Base-by-base conservation (phyloP, 2,329 filamentous ascomycete genomes). In the Verticillium tricorpus region DNA sequence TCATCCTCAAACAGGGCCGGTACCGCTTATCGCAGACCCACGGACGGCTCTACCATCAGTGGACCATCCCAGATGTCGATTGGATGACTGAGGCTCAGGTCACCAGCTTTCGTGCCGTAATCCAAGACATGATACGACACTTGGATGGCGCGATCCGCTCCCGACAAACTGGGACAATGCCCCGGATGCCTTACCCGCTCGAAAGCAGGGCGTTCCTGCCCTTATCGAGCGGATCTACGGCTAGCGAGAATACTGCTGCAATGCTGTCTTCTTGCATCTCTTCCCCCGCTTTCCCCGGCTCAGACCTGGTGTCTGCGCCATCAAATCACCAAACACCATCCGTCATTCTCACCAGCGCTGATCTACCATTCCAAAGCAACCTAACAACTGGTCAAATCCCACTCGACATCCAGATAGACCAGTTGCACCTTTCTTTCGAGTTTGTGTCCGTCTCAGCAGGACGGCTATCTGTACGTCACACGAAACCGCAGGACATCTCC, bases 1-100 rank as follows among this genome's bases (percentile, higher is more conserved):
- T 60, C 19, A 60, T 60, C 15, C 59, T 35, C 19, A 60, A 12
- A 31, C 52, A 60, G 55, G 32, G 52, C 59, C 40, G 40, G 17
- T 50, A 22, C 40, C 40, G n/a, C n/a, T 11, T 50, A 19, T 50
- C 40, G 40, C n/a, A 50, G 8, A 22, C 40, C 40, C 40, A 50
- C n/a, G 17, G 40, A 50, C 40, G 40, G 6, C 40, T 50, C n/a
- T 22, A 50, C 40, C 17, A 50, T 17, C 17, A 22, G 19, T 50
- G 17, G 40, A 50, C 40, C 40, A 50, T 50, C 6, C 40, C 40
- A 50, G n/a, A 19, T 22, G 40, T 50, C 19, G n/a, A 50, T 50
- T 50, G 40, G 40, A 50, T 50, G 40, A 50, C n/a, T 22, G 40
- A 50, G 40, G n/a, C 17, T 11, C 40, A 50, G 40, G 40, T 22